Base-by-base conservation (phyloP, 257 asterid species). In the Solanum neorickii region DNA sequence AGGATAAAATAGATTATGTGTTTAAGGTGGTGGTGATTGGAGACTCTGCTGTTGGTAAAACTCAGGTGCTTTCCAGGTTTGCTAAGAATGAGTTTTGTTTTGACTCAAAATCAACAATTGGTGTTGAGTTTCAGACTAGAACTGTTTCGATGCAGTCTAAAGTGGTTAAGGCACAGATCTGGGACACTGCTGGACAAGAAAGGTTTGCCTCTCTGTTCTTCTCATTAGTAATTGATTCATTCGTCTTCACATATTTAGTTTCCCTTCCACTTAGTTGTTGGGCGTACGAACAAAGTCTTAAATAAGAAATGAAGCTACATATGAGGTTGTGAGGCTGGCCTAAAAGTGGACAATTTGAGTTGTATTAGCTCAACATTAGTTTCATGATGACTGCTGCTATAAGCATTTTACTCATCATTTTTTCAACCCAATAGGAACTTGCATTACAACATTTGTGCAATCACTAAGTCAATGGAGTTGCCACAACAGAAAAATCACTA, bases 151-250 rank as follows among this genome's bases (percentile, higher is more conserved):
- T 94, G 85, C 89, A 93, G 20, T 93, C 96, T 86, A 95, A 95
- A 89, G 90, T 93, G 84, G 86, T 95, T 42, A 95, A 95, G 90
- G 98, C 98, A 83, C 98, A 94, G 96, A 95, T 95, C 97, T 94
- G 98, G 98, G 98, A 95, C 87, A 95, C 97, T 82, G 97, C 97
- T 69, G 98, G 98, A 6, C 98, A 94, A 89, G 98, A 95, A 91
- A 94, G 98, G 97, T 93, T 62, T 10, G 52, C 33, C 72, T 16
- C 16, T 83, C 78, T 82, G 4, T 12, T 52, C 76, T 10, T 18
- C 42, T 42, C 37, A n/a, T 25, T 66, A 66, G 44, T 73, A 77
- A 77, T 44, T 9, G 42, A 18, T 80, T 80, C 84, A 80, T 47
- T 46, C 42, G 2, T 78, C 5, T 78, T 25, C 84, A 78, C 59